Evolutionary conservation across 2,329 filamentous ascomycete species (phyloP).

Genomic region (Penicillium sp.): DNA sequence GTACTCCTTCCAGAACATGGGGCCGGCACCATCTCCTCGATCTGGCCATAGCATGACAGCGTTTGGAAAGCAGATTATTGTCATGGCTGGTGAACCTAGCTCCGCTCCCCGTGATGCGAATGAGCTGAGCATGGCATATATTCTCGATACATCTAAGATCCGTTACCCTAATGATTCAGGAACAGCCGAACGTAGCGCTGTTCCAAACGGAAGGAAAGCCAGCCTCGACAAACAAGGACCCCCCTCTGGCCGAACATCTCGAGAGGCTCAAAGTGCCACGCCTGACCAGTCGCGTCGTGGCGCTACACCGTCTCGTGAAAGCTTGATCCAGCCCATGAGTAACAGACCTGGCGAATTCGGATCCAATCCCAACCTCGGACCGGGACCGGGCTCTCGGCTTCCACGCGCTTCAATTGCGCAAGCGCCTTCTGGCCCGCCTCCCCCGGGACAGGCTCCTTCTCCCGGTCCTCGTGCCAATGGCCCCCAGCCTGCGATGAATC

Average conservation of each 20-base stretch:
- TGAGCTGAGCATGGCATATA: constrained; percentile 85
- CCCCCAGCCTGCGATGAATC: constrained; percentile 28
- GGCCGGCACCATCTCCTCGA: constrained; percentile 85
- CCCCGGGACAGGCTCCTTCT: constrained; percentile 63
- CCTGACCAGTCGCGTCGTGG: constrained; percentile 40
- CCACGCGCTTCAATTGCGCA: constrained; percentile 61
- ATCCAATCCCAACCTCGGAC: constrained; percentile 33
- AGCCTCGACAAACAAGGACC: constrained; percentile 46
- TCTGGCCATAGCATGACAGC: constrained; percentile 98
- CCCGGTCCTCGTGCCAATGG: constrained; percentile 55
- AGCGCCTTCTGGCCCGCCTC: constrained; percentile 63
- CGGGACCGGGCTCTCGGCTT: constrained; percentile 56
- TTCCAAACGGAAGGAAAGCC: constrained; percentile 42
- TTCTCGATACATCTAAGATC: constrained; percentile 94
- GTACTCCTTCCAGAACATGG: constrained; percentile 99
- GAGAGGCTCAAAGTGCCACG: constrained; percentile 42
- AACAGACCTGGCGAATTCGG: constrained; percentile 30
- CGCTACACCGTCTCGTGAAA: constrained; percentile 47
- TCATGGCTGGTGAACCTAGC: constrained; percentile 91
- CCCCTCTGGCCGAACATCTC: constrained; percentile 42
- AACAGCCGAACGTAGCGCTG: constrained; percentile 41
- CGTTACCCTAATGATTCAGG: constrained; percentile 80
- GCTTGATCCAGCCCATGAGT: constrained; percentile 31
- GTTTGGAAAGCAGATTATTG: constrained; percentile 86
- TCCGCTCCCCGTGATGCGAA: constrained; percentile 76